Base-by-base conservation (phyloP, 2,329 filamentous ascomycete genomes). In the Cladophialophora psammophila region DNA sequence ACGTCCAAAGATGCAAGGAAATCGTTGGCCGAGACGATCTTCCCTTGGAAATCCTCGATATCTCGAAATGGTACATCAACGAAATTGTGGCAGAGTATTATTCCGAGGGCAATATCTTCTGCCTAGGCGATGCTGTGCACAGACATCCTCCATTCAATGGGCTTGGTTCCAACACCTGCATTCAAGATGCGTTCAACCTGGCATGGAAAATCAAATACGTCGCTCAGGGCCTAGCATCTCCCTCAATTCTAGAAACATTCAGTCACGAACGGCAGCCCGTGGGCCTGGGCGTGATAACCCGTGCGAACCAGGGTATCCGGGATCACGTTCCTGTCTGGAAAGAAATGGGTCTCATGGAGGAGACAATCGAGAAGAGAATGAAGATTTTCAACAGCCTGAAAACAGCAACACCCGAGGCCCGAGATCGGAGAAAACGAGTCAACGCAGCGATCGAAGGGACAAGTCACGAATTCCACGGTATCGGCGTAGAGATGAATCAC, bases 401-500 rank as follows among this genome's bases (percentile, higher is more conserved):
- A 5, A 76, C 78, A 18, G 71, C 76, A 1, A 78, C 77, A 0
- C 70, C 76, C 0, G 72, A 75, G 53, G 84, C 84, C 1, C 74
- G 73, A 7, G 74, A 71, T 18, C 75, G 82, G 20, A 74, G 84
- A 8, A 70, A 74, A 12, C 75, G 74, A 0, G 76, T 86, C 18
- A 79, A 78, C 40, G 69, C 76, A 1, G 82, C 78, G 2, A 78
- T 86, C 32, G 75, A 80, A 60, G 71, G 76, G 9, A 83, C 82
- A 0, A 72, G 77, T 1, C 80, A 80, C 61, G 86, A 86, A 72
- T 86, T 85, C 67, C 84, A 86, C 65, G 86, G 80, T 2, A 78
- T 89, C 13, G 87, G 87, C 1, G 78, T 85, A 13, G 85, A 88
- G 71, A 88, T 88, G 86, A 85, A 84, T 70, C 87, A 89, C 72